Base-by-base conservation (phyloP, 75 land plant species). In the Larix kaempferi region DNA sequence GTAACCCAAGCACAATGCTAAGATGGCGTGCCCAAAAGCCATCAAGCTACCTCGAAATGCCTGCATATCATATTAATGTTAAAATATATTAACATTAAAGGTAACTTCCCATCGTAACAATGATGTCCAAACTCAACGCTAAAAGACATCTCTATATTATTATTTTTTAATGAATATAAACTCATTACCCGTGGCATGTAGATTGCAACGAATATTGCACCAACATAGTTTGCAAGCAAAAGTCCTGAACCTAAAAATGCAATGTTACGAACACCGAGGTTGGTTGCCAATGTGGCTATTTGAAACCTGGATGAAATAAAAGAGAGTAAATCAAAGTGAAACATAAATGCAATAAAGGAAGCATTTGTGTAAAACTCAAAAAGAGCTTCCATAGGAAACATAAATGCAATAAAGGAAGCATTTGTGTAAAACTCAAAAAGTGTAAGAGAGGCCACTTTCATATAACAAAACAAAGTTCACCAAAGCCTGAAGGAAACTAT, bases 221-320 rank as follows among this genome's bases (percentile, higher is more conserved):
- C 93, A 58, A 95, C 21, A 80, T 97, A 97, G 76, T 97, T 97
- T 49, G 86, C 74, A 66, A 97, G 77, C 74, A 97, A 71, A 69
- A 95, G 83, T 3, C 95, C 95, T 44, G 98, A 84, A 33, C 99
- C 99, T 78, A 97, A 92, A 65, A 95, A 90, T 13, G 98, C 85
- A 44, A 97, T 97, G 59, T 93, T 97, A 57, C 91, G 86, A 57
- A 97, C 95, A 52, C 99, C 99, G 80, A 94, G 94, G 71, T 86
- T 88, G 72, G 99, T 97, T 79, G 99, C 99, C 39, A 97, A 90
- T 2, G 99, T 97, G 33, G 99, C 91, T 73, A 97, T 97, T 65
- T 95, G 82, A 80, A 85, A 94, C 81, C 97, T 94, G 77, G 22
- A 56, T 59, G 29, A 52, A 56, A n/a, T 2, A 61, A 60, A 58